Evolutionary conservation across 1,284 basidiomycete genomes (phyloP).

Genomic region (Ceratobasidium sp.): DNA sequence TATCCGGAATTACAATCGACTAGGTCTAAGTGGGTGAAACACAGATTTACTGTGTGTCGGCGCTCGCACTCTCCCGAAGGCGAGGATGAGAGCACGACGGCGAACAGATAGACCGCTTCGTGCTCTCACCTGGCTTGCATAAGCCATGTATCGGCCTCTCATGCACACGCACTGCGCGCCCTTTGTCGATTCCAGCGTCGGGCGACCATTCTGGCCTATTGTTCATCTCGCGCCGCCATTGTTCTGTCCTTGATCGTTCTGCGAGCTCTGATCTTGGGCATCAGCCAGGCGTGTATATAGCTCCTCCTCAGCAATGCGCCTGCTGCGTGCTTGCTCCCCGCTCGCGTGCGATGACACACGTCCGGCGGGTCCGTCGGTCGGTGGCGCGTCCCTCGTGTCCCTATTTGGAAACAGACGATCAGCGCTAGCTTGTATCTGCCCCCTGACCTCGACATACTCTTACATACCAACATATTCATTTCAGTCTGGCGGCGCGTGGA

Average conservation of each 20-base stretch:
- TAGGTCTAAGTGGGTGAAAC: neutral
- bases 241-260: slow-evolving; percentile 35
- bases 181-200: slow-evolving; percentile 38
- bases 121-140: slow-evolving; percentile 34
- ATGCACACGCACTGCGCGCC: slow-evolving; percentile 30
- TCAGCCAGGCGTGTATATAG: slow-evolving; percentile 33
- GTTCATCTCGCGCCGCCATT: slow-evolving; percentile 32
- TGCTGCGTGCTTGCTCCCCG: slow-evolving; percentile 9
- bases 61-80: slow-evolving; percentile 11
- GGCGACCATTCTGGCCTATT: slow-evolving; percentile 34
- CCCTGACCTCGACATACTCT: too few relatives aligned
- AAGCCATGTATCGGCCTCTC: slow-evolving; percentile 30
- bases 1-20: neutral
- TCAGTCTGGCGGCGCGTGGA: neutral
- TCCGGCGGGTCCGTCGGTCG: neutral
- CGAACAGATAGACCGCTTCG: slow-evolving; percentile 31
- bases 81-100: slow-evolving; percentile 32
- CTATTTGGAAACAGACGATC: slow-evolving; percentile 5
- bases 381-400: slow-evolving; percentile 1
- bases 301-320: neutral
- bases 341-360: neutral
- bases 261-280: too few relatives aligned
- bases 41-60: neutral
- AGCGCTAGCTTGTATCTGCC: slow-evolving; percentile 7
- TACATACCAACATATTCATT: slow-evolving; percentile 11